Evolutionary conservation across 257 asterid species (phyloP).

Genomic region (Rehmannia glutinosa): DNA sequence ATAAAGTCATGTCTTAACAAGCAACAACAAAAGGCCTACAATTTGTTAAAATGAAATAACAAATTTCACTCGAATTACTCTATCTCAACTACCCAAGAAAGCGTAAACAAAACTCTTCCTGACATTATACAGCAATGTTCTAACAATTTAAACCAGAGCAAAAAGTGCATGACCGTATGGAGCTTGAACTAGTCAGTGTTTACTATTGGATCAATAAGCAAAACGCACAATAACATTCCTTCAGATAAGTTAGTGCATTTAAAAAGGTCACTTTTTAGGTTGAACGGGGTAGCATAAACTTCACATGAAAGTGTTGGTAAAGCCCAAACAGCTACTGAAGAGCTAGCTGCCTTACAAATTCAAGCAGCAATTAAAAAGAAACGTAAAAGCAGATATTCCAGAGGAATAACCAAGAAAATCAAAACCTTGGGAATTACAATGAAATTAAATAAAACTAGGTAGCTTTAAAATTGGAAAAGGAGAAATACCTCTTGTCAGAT

Average conservation of each 20-base stretch:
- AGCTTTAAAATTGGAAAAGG: not conserved
- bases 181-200: too few relatives aligned
- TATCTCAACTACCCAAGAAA: too few relatives aligned
- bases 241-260: not conserved
- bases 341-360: not conserved
- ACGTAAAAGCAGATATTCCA: not conserved
- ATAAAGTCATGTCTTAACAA: too few relatives aligned
- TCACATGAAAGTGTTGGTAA: not conserved
- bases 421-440: not conserved
- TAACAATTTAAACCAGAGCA: too few relatives aligned
- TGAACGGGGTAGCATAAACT: not conserved
- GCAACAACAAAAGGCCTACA: too few relatives aligned
- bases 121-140: too few relatives aligned
- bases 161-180: too few relatives aligned
- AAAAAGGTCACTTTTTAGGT: not conserved
- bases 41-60: too few relatives aligned
- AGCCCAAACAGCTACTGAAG: not conserved
- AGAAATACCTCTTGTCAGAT: conserved; percentile 38
- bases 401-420: not conserved
- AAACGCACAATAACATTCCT: not conserved
- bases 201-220: not conserved
- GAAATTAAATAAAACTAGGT: not conserved
- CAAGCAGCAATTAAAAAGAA: not conserved
- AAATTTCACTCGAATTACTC: too few relatives aligned
- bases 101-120: too few relatives aligned